These are phyloP conservation scores for Penicillium crustosum DNA, from an alignment of 2,329 filamentous ascomycete species.

Conservation along the genomic window DNA sequence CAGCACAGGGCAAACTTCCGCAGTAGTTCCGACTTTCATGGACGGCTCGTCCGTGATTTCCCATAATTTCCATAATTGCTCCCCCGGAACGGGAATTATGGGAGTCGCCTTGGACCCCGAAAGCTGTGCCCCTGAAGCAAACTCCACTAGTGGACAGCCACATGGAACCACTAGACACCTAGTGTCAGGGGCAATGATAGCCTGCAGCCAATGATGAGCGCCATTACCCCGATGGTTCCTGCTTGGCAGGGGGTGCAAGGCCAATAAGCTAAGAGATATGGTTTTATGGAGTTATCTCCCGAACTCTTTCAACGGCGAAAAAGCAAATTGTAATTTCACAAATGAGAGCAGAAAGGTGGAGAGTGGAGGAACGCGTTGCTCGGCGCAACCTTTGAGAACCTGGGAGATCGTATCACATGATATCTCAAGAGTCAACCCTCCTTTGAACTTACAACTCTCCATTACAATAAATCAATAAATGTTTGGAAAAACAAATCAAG, in stretches of 20 bases:
- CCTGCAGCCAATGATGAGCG: slow-evolving; percentile 14
- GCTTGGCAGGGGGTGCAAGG: slow-evolving; percentile 19
- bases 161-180: slow-evolving; percentile 10
- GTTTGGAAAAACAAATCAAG: background rate
- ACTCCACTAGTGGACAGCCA: slow-evolving; percentile 13
- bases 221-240: slow-evolving; percentile 22
- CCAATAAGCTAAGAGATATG: slow-evolving; percentile 17
- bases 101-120: slow-evolving; percentile 2
- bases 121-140: slow-evolving; percentile 17
- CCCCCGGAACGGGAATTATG: slow-evolving; percentile 4
- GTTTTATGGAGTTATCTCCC: slow-evolving; percentile 2
- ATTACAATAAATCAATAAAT: background rate
- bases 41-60: slow-evolving; percentile 9
- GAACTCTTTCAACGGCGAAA: slow-evolving; percentile 10
- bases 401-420: slow-evolving; percentile 1
- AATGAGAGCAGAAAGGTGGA: background rate
- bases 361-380: background rate
- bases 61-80: slow-evolving; percentile 3
- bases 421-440: background rate
- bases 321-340: background rate
- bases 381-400: background rate
- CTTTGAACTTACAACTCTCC: background rate
- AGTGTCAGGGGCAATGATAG: slow-evolving; percentile 21
- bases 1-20: background rate
- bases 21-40: slow-evolving; percentile 1